Evolutionary conservation across 305 asterid genomes (phyloP).

Genomic region (Solanum hybrid): DNA sequence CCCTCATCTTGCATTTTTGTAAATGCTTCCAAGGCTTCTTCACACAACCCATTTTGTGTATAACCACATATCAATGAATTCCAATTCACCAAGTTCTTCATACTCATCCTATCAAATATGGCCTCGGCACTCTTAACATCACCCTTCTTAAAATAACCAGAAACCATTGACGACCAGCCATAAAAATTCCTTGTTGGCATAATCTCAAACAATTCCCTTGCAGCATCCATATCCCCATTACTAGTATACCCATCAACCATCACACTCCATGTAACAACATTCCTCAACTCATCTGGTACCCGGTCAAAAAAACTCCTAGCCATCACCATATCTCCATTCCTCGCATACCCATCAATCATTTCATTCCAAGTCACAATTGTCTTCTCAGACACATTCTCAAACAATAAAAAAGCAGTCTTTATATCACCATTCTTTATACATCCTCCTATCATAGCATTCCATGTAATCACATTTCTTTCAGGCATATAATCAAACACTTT

Average conservation of each 20-base stretch:
- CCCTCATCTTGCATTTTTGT: constrained; percentile 47
- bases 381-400: constrained; percentile 32
- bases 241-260: constrained; percentile 53
- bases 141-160: constrained; percentile 64
- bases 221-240: constrained; percentile 60
- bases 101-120: constrained; percentile 46
- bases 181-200: constrained; percentile 51
- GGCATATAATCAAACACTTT: constrained; percentile 63
- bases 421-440: constrained; percentile 40
- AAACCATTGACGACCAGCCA: constrained; percentile 63
- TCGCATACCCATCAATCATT: constrained; percentile 67
- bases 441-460: constrained; percentile 77
- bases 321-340: constrained; percentile 37
- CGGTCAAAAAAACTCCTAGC: constrained; percentile 48
- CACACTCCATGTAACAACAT: constrained; percentile 73
- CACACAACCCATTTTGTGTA: constrained; percentile 55
- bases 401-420: constrained; percentile 27
- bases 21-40: constrained; percentile 49
- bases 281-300: constrained; percentile 45
- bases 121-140: constrained; percentile 42
- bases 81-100: constrained; percentile 74
- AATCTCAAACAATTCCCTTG: constrained; percentile 41
- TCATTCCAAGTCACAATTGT: constrained; percentile 72
- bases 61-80: constrained; percentile 70
- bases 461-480: constrained; percentile 44